A percentile compares a stretch with the other conserved stretches of the same genome.
Evolutionary conservation across 129 eudicot species (phyloP).

Genomic region (Tagetes patula): DNA sequence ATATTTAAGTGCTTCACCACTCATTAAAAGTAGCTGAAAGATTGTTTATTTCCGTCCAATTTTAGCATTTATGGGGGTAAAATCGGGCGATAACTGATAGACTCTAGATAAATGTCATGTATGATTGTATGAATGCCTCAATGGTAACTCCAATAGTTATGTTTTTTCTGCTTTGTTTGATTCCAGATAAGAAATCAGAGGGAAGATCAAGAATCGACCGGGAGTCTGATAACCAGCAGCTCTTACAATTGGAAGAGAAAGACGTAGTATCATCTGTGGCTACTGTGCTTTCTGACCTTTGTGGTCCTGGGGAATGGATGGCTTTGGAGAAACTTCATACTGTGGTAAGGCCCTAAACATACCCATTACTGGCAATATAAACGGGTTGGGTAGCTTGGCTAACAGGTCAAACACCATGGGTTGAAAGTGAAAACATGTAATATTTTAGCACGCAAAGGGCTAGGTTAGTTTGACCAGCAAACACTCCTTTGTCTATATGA

Average conservation of each 20-base stretch:
- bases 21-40: neutral
- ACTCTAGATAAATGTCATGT: neutral
- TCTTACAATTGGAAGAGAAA: conserved; percentile 85
- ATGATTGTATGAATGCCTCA: neutral
- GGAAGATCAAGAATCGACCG: conserved; percentile 78
- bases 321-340: conserved; percentile 95
- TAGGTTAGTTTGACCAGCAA: neutral
- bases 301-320: conserved; percentile 99
- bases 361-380: neutral
- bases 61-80: neutral
- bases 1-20: neutral
- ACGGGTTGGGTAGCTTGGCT: neutral
- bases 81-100: neutral
- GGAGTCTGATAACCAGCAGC: conserved; percentile 83
- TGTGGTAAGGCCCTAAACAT: conserved; percentile 46
- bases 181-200: conserved; percentile 71
- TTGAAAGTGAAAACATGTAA: neutral
- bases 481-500: neutral
- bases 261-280: conserved; percentile 93
- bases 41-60: neutral
- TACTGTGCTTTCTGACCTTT: conserved; percentile 82
- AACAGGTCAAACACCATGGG: neutral
- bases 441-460: neutral
- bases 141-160: neutral
- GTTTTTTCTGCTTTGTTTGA: neutral